Evolutionary conservation across 768 basidiomycete species (phyloP).

Genomic region (Erythrobasidium yunnanense): DNA sequence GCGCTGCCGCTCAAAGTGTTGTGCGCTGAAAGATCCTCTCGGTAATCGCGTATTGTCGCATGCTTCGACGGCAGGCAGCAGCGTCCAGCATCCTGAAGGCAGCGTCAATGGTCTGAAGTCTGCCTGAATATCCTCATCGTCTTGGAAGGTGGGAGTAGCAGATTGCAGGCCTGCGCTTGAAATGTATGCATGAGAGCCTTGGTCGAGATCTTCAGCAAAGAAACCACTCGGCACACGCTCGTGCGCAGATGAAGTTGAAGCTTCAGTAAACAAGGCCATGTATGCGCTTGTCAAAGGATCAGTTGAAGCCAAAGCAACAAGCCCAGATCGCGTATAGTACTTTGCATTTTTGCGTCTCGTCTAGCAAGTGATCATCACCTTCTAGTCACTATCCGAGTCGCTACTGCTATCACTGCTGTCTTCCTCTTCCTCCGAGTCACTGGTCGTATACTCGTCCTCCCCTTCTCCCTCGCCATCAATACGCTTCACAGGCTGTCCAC

Average conservation of each 20-base stretch:
- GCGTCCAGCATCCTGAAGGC: slow-evolving; percentile 31
- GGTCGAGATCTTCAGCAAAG: too few species aligned
- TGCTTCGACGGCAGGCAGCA: slow-evolving; percentile 53
- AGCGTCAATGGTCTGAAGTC: slow-evolving; percentile 15
- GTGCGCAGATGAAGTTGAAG: background rate
- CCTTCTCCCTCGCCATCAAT: slow-evolving; percentile 4
- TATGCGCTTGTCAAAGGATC: too few species aligned
- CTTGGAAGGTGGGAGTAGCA: slow-evolving; percentile 17
- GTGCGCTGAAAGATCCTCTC: slow-evolving; percentile 40
- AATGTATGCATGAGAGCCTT: too few species aligned
- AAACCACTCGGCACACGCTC: too few species aligned
- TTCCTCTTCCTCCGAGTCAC: slow-evolving; percentile 26
- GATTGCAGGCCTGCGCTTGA: too few species aligned
- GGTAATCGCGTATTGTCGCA: slow-evolving; percentile 59
- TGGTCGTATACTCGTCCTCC: slow-evolving; percentile 25
- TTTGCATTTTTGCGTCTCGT: too few species aligned
- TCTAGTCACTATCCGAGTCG: slow-evolving; percentile 29
- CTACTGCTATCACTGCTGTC: background rate
- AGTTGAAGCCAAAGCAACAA: too few species aligned
- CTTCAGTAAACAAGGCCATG: too few species aligned
- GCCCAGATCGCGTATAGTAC: too few species aligned
- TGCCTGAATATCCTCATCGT: slow-evolving; percentile 9
- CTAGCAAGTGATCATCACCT: too few species aligned
- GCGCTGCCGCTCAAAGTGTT: slow-evolving; percentile 35
- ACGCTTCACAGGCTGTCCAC: slow-evolving; percentile 67